Conservation (phyloP, 2,329 filamentous ascomycete species). For the Knufia petricola region DNA sequence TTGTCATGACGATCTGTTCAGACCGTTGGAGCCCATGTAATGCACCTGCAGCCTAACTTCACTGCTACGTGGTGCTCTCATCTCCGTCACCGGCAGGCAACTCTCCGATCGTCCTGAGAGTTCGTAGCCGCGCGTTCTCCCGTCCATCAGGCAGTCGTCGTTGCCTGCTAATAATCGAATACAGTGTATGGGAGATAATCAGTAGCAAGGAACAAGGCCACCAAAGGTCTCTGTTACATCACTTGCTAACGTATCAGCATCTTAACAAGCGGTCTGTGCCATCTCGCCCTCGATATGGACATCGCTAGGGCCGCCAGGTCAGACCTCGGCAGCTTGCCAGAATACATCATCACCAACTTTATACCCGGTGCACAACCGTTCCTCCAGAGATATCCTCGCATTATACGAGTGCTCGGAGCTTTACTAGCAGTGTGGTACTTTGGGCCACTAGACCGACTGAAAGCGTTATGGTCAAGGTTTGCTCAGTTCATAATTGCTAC, state of each 20-base stretch:
- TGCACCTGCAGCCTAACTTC: conserved; percentile 1
- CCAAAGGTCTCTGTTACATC: neutral
- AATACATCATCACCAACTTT: conserved; percentile 13
- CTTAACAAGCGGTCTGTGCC: neutral
- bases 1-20: too few relatives aligned
- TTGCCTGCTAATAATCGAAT: too few relatives aligned
- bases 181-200: too few relatives aligned
- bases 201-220: too few relatives aligned
- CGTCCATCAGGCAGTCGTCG: too few relatives aligned
- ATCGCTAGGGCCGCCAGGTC: conserved; percentile 1
- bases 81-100: too few relatives aligned
- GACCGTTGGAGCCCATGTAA: too few relatives aligned
- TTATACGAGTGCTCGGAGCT: conserved; percentile 20
- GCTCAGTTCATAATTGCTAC: conserved; percentile 19
- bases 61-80: neutral
- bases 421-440: conserved; percentile 23
- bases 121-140: too few relatives aligned
- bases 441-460: conserved; percentile 17
- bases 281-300: neutral
- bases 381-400: conserved; percentile 18
- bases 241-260: neutral
- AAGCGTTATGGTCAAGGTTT: conserved; percentile 19
- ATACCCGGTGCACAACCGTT: conserved; percentile 19
- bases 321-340: conserved; percentile 7
- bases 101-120: too few relatives aligned